Evolutionary conservation across 495 filamentous ascomycete species (phyloP).

Genomic region (Lasiosphaeria miniovina): DNA sequence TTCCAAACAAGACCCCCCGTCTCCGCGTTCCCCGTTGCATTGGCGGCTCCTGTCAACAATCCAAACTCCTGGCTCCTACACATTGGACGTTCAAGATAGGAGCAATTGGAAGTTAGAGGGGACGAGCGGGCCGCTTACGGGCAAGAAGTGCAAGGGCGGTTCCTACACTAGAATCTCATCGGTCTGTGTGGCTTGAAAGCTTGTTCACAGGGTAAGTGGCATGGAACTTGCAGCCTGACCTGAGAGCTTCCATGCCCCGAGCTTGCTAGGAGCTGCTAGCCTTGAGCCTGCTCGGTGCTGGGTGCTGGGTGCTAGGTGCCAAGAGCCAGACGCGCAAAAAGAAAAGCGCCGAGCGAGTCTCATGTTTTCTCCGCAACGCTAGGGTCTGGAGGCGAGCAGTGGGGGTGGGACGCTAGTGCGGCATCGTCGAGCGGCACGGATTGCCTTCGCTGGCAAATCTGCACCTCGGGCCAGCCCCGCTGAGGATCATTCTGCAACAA

Average conservation of each 20-base stretch:
- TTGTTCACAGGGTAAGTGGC: background rate
- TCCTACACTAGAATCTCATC: background rate
- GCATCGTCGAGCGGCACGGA: conserved; percentile 24
- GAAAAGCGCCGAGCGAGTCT: conserved; percentile 25
- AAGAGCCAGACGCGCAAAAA: background rate
- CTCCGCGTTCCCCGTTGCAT: background rate
- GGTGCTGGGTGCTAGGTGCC: too few relatives aligned
- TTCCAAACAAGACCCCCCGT: background rate
- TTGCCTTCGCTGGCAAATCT: conserved; percentile 23
- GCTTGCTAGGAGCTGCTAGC: too few relatives aligned
- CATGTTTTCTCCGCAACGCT: conserved; percentile 30
- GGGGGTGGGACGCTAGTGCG: conserved; percentile 24
- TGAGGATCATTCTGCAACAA: conserved; percentile 24
- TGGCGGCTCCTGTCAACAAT: background rate
- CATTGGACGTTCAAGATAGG: background rate
- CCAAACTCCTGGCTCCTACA: background rate
- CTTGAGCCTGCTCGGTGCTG: too few relatives aligned
- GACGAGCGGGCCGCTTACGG: background rate
- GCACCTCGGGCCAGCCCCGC: conserved; percentile 12
- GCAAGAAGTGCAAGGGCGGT: background rate
- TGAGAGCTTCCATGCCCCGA: too few relatives aligned
- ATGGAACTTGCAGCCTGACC: too few relatives aligned
- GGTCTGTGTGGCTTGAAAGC: background rate
- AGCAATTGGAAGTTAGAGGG: background rate
- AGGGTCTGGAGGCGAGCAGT: conserved; percentile 35